A percentile compares a stretch with the other conserved stretches of the same genome.
phyloP scores from a whole-genome alignment of 2,329 filamentous ascomycete species.

The Penicillium sclerotigenum region DNA sequence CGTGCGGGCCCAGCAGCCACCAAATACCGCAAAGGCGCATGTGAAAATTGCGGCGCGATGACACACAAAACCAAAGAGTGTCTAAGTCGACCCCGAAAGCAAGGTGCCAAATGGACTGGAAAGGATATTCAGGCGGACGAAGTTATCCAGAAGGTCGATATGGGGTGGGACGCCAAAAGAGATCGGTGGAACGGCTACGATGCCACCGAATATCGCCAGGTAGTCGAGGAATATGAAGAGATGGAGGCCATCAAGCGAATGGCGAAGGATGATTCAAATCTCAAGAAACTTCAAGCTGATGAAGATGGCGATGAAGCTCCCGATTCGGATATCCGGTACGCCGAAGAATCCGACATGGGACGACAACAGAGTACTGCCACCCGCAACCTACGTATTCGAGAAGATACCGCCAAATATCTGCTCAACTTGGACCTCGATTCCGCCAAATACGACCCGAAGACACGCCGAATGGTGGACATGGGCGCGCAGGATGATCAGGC shows the following conservation, averaged over 20 bases:
- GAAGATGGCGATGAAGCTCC: slow-evolving; percentile 54
- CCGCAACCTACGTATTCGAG: slow-evolving; percentile 82
- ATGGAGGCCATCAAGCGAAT: slow-evolving; percentile 70
- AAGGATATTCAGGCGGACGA: slow-evolving; percentile 93
- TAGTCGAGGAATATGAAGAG: slow-evolving; percentile 87
- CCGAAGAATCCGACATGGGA: slow-evolving; percentile 95
- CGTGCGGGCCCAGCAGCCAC: slow-evolving; percentile 83
- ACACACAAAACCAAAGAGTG: slow-evolving; percentile 95
- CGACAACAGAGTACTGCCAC: slow-evolving; percentile 88
- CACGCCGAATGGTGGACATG: slow-evolving; percentile 80
- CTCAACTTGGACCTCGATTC: slow-evolving; percentile 93
- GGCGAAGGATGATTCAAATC: slow-evolving; percentile 50
- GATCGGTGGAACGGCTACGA: slow-evolving; percentile 99
- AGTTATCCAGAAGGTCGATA: slow-evolving; percentile 73
- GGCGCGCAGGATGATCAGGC: slow-evolving; percentile 77
- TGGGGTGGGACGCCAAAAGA: slow-evolving; percentile 96
- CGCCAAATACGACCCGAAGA: slow-evolving; percentile 97
- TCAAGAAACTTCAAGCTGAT: slow-evolving; percentile 47
- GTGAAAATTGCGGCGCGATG: slow-evolving; percentile 97
- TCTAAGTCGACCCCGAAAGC: slow-evolving; percentile 79
- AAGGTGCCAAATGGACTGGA: slow-evolving; percentile 88
- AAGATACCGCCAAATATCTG: slow-evolving; percentile 96
- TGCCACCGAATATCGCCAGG: slow-evolving; percentile 73
- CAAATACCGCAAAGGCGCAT: slow-evolving; percentile 96
- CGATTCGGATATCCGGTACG: slow-evolving; percentile 63